Evolutionary conservation across 805 yeast species (phyloP).

Genomic region (Cyberlindnera xylosilytica): DNA sequence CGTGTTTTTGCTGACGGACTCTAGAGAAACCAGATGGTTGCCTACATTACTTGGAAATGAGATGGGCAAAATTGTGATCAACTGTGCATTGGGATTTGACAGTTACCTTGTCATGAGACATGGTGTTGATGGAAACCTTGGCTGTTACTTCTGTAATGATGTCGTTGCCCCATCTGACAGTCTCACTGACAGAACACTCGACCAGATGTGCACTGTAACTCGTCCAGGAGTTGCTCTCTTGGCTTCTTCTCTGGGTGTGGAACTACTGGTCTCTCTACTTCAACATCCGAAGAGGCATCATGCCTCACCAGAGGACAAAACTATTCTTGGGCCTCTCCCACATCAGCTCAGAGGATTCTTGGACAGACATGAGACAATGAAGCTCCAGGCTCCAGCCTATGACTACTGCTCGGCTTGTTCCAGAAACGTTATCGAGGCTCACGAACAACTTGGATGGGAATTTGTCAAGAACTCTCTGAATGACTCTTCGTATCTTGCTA

Average conservation of each 20-base stretch:
- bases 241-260: constrained; percentile 87
- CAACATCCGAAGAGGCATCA: constrained; percentile 58
- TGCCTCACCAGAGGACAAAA: constrained; percentile 26
- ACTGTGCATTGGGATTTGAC: constrained; percentile 95
- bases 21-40: constrained; percentile 96
- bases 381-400: constrained; percentile 70
- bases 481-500: constrained; percentile 65
- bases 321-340: constrained; percentile 68
- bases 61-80: constrained; percentile 69
- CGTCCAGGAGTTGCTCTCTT: constrained; percentile 92
- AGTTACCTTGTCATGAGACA: constrained; percentile 93
- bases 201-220: constrained; percentile 98
- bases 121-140: constrained; percentile 54
- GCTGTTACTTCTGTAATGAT: constrained; percentile 96
- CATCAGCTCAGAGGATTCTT: constrained; percentile 92
- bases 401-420: constrained; percentile 88
- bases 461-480: constrained; percentile 72
- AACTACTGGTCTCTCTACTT: constrained; percentile 66
- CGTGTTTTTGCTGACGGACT: constrained; percentile 82
- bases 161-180: constrained; percentile 93
- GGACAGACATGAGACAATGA: constrained; percentile 57
- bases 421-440: constrained; percentile 48
- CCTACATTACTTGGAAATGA: constrained; percentile 82
- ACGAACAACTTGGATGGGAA: constrained; percentile 63
- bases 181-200: constrained; percentile 81